These are phyloP conservation scores for Grigorovia transvaalensis DNA, from an alignment of 805 yeast genomes.

Conservation along the genomic window DNA sequence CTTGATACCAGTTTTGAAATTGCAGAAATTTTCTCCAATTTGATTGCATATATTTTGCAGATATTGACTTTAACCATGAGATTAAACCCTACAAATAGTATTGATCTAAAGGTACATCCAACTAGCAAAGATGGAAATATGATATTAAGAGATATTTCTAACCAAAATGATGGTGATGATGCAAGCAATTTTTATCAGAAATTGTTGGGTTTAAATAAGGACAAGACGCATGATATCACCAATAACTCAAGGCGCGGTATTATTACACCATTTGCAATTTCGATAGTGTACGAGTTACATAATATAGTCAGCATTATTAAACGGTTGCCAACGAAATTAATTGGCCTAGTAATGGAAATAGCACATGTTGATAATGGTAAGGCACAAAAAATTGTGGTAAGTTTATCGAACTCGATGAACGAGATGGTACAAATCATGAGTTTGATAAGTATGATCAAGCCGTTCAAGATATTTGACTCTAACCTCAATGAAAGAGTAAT, in stretches of 20 bases:
- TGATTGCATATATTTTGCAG: constrained; percentile 18
- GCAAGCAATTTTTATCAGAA: constrained; percentile 16
- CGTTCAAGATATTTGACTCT: constrained; percentile 21
- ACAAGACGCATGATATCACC: constrained; percentile 6
- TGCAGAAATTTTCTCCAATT: constrained; percentile 12
- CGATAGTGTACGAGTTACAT: constrained; percentile 19
- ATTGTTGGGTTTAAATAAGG: constrained; percentile 19
- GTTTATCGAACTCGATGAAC: constrained; percentile 26
- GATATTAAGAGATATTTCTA: background rate
- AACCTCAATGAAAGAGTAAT: constrained; percentile 5
- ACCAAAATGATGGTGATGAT: constrained; percentile 8
- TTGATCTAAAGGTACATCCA: constrained; percentile 20
- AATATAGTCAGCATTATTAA: constrained; percentile 22
- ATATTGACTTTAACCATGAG: constrained; percentile 19
- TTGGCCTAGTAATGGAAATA: constrained; percentile 20
- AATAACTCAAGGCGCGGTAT: constrained; percentile 15
- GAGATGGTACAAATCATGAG: constrained; percentile 26
- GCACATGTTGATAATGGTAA: constrained; percentile 9
- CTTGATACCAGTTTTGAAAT: constrained; percentile 10
- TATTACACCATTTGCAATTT: constrained; percentile 23
- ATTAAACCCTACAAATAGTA: constrained; percentile 24
- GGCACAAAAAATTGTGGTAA: constrained; percentile 23
- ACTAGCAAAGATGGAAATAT: background rate
- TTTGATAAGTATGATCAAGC: constrained; percentile 21
- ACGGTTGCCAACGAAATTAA: constrained; percentile 24